Evolutionary conservation across 345 rosid genomes (phyloP).

Genomic region (Dimocarpus longan): DNA sequence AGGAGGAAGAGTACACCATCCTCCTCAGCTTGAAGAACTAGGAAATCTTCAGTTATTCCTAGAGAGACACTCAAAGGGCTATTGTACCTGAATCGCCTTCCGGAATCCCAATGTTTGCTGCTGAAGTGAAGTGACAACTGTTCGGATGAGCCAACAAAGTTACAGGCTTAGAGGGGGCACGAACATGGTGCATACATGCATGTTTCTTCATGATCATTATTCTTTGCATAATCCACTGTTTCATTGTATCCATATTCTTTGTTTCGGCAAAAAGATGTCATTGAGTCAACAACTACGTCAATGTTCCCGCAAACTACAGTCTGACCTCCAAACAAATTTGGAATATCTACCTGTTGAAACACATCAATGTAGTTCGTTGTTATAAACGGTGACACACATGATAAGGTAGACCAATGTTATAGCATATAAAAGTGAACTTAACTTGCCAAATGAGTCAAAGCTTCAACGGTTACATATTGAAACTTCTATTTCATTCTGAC

Average conservation of each 20-base stretch:
- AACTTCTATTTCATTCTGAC: not conserved
- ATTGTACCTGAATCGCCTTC: conserved; percentile 38
- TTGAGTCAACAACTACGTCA: conserved; percentile 46
- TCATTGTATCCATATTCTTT: conserved; percentile 44
- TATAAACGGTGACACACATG: not conserved
- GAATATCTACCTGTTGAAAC: conserved; percentile 28
- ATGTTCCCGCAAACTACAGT: conserved; percentile 31
- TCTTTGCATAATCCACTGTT: conserved; percentile 28
- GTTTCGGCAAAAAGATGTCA: conserved; percentile 37
- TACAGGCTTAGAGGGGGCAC: conserved; percentile 49
- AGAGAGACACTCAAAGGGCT: conserved; percentile 33
- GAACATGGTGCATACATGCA: conserved; percentile 43
- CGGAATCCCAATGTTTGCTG: conserved; percentile 38
- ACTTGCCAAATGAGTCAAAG: not conserved
- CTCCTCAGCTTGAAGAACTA: conserved; percentile 52
- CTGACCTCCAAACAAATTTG: conserved; percentile 16
- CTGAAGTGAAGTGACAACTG: conserved; percentile 44
- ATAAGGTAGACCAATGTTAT: not conserved
- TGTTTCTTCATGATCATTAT: conserved; percentile 34
- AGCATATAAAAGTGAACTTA: not conserved
- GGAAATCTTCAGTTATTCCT: conserved; percentile 27
- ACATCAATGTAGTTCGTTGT: conserved; percentile 3
- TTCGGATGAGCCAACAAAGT: conserved; percentile 35
- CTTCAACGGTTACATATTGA: not conserved
- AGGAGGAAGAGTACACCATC: conserved; percentile 49